These are phyloP conservation scores for Saccharomycopsis hybrid DNA, from an alignment of 1,139 yeast species.

Conservation along the genomic window DNA sequence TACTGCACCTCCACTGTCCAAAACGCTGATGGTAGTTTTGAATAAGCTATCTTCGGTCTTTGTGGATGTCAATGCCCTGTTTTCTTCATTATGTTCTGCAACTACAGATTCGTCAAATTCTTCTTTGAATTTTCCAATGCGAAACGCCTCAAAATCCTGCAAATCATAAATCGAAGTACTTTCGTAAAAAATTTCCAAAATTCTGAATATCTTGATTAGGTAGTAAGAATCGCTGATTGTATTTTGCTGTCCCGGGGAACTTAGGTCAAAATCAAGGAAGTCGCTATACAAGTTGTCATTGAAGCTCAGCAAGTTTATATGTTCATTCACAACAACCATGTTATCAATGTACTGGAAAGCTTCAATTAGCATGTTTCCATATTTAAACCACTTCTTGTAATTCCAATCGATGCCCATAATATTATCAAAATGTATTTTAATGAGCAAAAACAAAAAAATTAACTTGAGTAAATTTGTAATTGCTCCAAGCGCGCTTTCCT, in stretches of 20 bases:
- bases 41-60: neutral
- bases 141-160: slow-evolving; percentile 3
- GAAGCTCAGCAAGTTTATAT: no score
- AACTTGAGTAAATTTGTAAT: no score
- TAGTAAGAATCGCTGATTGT: neutral
- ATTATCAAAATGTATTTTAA: no score
- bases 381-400: no score
- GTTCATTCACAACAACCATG: no score
- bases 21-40: neutral
- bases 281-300: neutral
- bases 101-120: neutral
- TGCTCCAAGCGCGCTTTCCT: no score
- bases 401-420: no score
- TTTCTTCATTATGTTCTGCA: neutral
- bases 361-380: no score
- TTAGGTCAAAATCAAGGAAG: neutral
- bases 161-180: slow-evolving; percentile 2
- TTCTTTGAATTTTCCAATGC: neutral
- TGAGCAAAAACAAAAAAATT: no score
- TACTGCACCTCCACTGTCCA: no score
- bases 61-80: neutral
- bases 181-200: slow-evolving; percentile 3
- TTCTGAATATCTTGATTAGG: neutral
- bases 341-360: no score
- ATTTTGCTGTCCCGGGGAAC: no score